Conservation (phyloP, 2,329 filamentous ascomycete genomes). For the Apiospora koreana region DNA sequence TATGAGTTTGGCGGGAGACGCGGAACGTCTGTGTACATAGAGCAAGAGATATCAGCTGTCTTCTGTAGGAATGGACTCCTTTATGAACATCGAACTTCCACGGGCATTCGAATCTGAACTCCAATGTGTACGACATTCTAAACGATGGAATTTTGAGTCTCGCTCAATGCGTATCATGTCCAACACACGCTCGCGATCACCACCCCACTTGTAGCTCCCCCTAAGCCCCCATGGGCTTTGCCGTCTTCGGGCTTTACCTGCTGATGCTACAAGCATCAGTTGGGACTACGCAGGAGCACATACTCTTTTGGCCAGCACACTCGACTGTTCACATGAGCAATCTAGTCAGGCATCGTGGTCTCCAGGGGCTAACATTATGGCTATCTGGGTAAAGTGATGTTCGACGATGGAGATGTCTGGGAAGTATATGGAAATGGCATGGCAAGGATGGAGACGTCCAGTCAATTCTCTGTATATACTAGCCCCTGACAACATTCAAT, state of each 20-base stretch:
- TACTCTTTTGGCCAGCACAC: too few relatives aligned
- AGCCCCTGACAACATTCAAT: too few relatives aligned
- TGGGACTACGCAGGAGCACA: too few relatives aligned
- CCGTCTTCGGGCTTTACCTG: not conserved
- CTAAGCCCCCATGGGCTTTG: not conserved
- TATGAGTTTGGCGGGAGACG: not conserved
- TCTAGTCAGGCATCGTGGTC: not conserved
- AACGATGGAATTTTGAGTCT: not conserved
- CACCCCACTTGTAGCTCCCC: not conserved
- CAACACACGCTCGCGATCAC: not conserved
- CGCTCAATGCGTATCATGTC: not conserved
- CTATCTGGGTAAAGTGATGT: not conserved
- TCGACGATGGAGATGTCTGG: not conserved
- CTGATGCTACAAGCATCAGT: too few relatives aligned
- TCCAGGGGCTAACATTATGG: not conserved
- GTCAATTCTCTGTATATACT: too few relatives aligned
- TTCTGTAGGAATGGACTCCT: slow-evolving; percentile 2
- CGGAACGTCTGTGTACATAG: slow-evolving; percentile 15
- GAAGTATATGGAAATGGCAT: too few relatives aligned
- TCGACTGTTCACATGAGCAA: too few relatives aligned
- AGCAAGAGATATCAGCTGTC: slow-evolving; percentile 14
- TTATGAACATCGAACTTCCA: not conserved
- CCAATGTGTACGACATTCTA: not conserved
- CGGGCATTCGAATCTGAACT: not conserved
- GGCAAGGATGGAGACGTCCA: too few relatives aligned